Evolutionary conservation across 129 eudicot species (phyloP).

Genomic region (Chrysanthemum makinoi): DNA sequence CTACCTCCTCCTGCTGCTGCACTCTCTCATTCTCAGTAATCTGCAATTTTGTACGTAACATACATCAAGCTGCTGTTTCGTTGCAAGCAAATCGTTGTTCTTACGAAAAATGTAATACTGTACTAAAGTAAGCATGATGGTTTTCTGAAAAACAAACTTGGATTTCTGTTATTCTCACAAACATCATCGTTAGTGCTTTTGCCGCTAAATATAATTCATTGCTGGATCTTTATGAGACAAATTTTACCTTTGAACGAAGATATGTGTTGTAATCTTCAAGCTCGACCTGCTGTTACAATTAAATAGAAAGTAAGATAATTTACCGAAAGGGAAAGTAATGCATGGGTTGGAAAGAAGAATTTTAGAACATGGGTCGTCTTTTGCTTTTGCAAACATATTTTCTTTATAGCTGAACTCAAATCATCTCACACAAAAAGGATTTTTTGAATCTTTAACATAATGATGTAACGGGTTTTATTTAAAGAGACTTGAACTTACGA

Average conservation of each 20-base stretch:
- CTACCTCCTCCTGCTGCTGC: conserved; percentile 45
- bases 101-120: not conserved
- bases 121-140: not conserved
- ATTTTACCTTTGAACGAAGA: conserved; percentile 61
- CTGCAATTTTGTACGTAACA: conserved; percentile 20
- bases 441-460: not conserved
- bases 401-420: not conserved
- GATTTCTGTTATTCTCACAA: not conserved
- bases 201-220: not conserved
- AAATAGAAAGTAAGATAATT: conserved; percentile 2
- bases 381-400: not conserved
- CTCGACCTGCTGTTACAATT: conserved; percentile 42
- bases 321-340: not conserved
- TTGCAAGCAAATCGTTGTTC: not conserved
- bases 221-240: not conserved
- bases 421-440: not conserved
- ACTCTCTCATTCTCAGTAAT: conserved; percentile 58
- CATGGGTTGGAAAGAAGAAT: not conserved
- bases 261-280: conserved; percentile 57
- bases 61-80: too few species aligned
- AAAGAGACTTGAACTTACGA: too few species aligned
- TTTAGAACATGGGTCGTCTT: not conserved
- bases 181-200: not conserved
- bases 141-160: not conserved
- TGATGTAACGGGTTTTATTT: too few species aligned